These are phyloP conservation scores for Ophiostoma tasmaniense DNA, from an alignment of 2,329 filamentous ascomycete genomes.

Conservation along the genomic window DNA sequence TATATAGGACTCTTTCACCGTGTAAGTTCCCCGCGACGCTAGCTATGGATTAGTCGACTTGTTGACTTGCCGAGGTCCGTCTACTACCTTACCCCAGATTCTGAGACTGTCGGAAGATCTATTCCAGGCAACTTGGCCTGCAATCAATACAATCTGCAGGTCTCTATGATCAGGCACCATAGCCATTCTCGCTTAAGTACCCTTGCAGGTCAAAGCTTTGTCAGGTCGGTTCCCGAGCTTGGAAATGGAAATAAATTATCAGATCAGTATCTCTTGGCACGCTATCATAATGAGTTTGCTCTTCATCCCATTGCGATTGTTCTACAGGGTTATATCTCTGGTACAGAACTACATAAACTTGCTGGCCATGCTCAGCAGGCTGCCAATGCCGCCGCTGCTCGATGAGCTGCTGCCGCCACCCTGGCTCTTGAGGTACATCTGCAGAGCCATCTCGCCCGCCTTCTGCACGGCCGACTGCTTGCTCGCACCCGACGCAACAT, in stretches of 20 bases:
- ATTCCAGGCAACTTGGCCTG: not conserved
- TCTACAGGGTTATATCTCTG: too few species aligned
- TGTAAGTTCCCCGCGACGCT: not conserved
- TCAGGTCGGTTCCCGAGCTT: not conserved
- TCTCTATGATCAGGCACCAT: not conserved
- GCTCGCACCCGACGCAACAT: conserved; percentile 49
- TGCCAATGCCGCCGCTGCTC: conserved; percentile 37
- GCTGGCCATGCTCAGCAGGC: conserved; percentile 38
- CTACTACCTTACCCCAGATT: not conserved
- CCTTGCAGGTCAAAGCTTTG: not conserved
- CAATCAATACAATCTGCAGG: too few species aligned
- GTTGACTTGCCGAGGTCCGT: not conserved
- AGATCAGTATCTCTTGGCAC: not conserved
- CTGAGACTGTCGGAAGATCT: not conserved
- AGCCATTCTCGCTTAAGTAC: not conserved
- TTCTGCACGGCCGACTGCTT: conserved; percentile 74
- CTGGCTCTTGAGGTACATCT: conserved; percentile 83
- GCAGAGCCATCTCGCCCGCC: conserved; percentile 78
- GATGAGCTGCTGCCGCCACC: conserved; percentile 37
- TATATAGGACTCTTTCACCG: not conserved
- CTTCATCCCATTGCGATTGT: not conserved
- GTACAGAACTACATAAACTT: conserved; percentile 36
- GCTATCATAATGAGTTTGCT: not conserved
- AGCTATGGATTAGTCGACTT: not conserved
- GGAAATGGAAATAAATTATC: not conserved